phyloP scores from a whole-genome alignment of 345 rosid genomes.

The Gossypium stocksii region DNA sequence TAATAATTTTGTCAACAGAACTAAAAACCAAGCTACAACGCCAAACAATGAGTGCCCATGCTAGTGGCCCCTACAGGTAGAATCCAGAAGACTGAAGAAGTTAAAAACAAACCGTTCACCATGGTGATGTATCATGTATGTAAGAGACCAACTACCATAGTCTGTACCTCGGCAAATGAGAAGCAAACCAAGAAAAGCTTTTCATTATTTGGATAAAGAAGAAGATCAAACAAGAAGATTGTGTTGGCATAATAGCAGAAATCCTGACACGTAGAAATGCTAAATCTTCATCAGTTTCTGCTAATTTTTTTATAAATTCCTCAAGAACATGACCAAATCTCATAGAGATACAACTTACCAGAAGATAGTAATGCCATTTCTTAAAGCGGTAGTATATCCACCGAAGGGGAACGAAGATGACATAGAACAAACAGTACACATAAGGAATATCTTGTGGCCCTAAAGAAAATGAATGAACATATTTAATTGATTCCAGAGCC shows the following conservation, averaged over 20 bases:
- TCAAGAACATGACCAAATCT: not conserved
- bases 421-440: conserved; percentile 74
- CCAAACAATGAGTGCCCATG: conserved; percentile 97
- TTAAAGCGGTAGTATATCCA: conserved; percentile 97
- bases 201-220: conserved; percentile 73
- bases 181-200: conserved; percentile 97
- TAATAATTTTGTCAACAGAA: conserved; percentile 85
- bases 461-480: conserved; percentile 27
- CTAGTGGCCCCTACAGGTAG: conserved; percentile 76
- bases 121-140: not conserved
- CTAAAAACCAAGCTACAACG: conserved; percentile 97
- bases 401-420: conserved; percentile 85
- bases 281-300: not conserved
- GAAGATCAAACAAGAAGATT: conserved; percentile 83
- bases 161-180: conserved; percentile 90
- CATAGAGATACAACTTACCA: conserved; percentile 45
- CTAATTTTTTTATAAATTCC: not conserved
- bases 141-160: not conserved
- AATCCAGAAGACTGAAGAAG: conserved; percentile 16
- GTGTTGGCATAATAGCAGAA: conserved; percentile 97
- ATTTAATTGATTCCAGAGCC: conserved; percentile 5
- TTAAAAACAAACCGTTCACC: conserved; percentile 13
- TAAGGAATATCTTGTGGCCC: conserved; percentile 87
- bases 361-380: conserved; percentile 97
- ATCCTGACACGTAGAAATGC: conserved; percentile 49